Percentiles rank a stretch among this genome's conserved stretches.
phyloP scores from a whole-genome alignment of 495 filamentous ascomycete species.

The Achaetomiella virescens region DNA sequence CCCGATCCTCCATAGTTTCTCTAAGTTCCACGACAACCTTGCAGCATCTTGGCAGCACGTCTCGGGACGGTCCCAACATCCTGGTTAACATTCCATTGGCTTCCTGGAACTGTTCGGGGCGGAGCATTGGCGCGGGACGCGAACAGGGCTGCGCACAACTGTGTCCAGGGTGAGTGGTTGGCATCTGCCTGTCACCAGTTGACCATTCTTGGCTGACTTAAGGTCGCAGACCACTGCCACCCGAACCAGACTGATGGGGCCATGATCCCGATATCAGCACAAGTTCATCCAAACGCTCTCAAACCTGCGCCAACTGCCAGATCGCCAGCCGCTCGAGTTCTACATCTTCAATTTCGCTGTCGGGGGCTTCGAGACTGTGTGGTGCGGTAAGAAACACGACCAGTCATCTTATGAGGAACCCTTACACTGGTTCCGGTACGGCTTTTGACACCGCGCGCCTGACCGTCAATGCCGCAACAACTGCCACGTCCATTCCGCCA shows the following conservation, averaged over 20 bases:
- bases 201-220: neutral
- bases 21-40: slow-evolving; percentile 19
- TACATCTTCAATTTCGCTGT: neutral
- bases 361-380: neutral
- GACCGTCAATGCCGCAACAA: slow-evolving; percentile 17
- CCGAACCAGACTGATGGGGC: neutral
- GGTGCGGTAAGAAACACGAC: neutral
- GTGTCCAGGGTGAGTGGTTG: neutral
- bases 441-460: neutral
- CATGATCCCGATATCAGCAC: neutral
- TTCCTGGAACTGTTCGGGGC: slow-evolving; percentile 9
- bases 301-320: neutral
- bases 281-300: no score
- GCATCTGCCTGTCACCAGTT: neutral
- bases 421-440: neutral
- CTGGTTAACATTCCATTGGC: slow-evolving; percentile 14
- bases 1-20: slow-evolving; percentile 9
- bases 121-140: neutral
- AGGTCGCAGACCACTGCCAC: neutral
- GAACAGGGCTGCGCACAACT: neutral
- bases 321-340: neutral
- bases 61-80: slow-evolving; percentile 12
- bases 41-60: slow-evolving; percentile 16
- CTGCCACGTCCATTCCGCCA: slow-evolving; percentile 13
- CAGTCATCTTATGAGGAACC: neutral